Evolutionary conservation across 176 grass and related monocot species (phyloP).

Genomic region (Musa troglodytarum): DNA sequence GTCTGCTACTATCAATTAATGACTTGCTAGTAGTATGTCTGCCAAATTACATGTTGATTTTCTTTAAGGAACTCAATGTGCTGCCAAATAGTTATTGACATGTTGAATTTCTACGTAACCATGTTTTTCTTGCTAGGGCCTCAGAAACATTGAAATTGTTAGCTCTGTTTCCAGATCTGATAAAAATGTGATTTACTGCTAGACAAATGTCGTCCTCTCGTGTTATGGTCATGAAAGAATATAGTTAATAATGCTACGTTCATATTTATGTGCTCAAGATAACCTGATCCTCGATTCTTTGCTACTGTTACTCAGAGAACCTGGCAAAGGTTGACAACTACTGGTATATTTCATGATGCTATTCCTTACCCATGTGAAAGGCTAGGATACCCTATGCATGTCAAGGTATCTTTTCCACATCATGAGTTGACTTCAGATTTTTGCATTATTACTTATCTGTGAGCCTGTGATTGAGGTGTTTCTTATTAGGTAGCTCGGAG

Average conservation of each 20-base stretch:
- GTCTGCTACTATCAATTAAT: no score
- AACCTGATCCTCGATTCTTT: neutral
- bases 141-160: neutral
- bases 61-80: neutral
- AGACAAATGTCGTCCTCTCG: neutral
- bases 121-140: neutral
- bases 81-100: neutral
- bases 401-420: constrained; percentile 49
- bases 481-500: constrained; percentile 53
- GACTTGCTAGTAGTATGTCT: no score
- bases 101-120: neutral
- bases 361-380: constrained; percentile 57
- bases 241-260: no score
- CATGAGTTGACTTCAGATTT: neutral
- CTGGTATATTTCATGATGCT: constrained; percentile 70
- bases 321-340: constrained; percentile 65
- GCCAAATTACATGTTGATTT: neutral
- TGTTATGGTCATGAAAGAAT: neutral
- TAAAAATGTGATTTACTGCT: neutral
- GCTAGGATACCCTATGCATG: constrained; percentile 73
- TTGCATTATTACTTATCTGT: neutral
- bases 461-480: neutral
- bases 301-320: constrained; percentile 48
- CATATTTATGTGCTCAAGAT: constrained; percentile 14
- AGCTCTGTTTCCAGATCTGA: neutral